Base-by-base conservation (phyloP, 176 grass and related monocot genomes). In the Hsuehochloa calcarea region DNA sequence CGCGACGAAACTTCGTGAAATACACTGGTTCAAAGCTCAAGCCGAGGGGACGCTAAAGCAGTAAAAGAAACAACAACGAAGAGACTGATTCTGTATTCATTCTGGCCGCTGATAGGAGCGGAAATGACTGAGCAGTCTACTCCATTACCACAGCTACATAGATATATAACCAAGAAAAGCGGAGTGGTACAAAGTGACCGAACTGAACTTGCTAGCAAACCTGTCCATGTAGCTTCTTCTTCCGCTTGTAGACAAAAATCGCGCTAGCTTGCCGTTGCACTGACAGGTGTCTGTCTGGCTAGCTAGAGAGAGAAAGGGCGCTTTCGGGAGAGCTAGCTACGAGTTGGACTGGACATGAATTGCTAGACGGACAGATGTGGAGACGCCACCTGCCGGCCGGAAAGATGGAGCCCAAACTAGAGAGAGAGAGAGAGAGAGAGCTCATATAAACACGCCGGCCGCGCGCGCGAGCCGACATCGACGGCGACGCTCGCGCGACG, bases 281-380 rank as follows among this genome's bases (percentile, higher is more conserved):
- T 9, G 61, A 45, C 61, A 50, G 60, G 26, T 31, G 8, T 34
- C 39, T 12, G 59, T 22, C 2, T 20, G 6, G 20, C 10, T 15
- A 16, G 3, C 4, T 6, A 16, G 58, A 31, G 77, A 79, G 77
- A 37, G 62, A 45, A 3, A 22, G 52, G 6, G 52, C 34, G 67
- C 68, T 82, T 72, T 82, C 68, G 15, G n/a, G 54, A 10, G 27
- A 67, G 65, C 77, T 80, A 37, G 65, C 11, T 65, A 65, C 35
- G 54, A 58, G 34, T 15, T 7, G 74, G 74, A 76, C 74, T 59
- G 34, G 34, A 25, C 74, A 20, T 41, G 72, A 35, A 8, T 17
- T 62, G 82, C 56, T 85, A n/a, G 83, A 80, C 31, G 43, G 56
- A 54, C 39, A 12, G 78, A 82, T 51, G 73, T 82, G 79, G 86